These are phyloP conservation scores for Trichocladium uniseriatum DNA, from an alignment of 495 filamentous ascomycete species.

Conservation along the genomic window DNA sequence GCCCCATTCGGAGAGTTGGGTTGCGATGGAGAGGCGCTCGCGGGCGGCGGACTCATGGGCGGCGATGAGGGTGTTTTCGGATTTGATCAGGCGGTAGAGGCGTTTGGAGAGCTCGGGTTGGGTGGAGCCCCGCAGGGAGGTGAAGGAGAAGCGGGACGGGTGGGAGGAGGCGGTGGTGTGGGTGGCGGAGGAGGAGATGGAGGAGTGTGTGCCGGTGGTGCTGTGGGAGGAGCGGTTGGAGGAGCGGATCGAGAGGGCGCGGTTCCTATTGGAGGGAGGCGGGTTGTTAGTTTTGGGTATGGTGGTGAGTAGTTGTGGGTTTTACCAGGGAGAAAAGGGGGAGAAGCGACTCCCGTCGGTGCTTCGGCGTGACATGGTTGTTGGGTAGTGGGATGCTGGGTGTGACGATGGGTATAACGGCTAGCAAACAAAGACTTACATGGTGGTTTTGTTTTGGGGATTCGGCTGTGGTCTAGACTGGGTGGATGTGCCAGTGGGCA, in stretches of 20 bases:
- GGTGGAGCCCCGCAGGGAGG: conserved; percentile 68
- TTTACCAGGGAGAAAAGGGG: conserved; percentile 18
- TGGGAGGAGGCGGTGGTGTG: conserved; percentile 22
- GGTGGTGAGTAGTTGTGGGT: not conserved
- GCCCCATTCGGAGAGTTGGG: conserved; percentile 94
- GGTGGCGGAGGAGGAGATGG: conserved; percentile 36
- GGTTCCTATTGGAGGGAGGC: conserved; percentile 39
- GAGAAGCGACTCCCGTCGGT: conserved; percentile 17
- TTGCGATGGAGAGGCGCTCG: conserved; percentile 72
- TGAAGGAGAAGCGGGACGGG: conserved; percentile 54
- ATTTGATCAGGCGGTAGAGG: conserved; percentile 85
- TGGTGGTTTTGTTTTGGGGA: not conserved
- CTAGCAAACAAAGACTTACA: not conserved
- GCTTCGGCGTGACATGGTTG: conserved; percentile 23
- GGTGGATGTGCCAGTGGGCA: too few relatives aligned
- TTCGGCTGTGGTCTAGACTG: too few relatives aligned
- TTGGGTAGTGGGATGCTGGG: not conserved
- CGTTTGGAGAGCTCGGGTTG: conserved; percentile 78
- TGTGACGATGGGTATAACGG: conserved; percentile 7
- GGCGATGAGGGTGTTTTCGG: conserved; percentile 72
- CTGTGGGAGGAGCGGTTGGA: conserved; percentile 16
- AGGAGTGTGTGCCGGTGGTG: conserved; percentile 8
- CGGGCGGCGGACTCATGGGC: conserved; percentile 74
- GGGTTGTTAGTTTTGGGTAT: not conserved
- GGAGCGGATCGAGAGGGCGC: conserved; percentile 41